Evolutionary conservation across 1,139 yeast species (phyloP).

Genomic region (Spathaspora jeffriesii): DNA sequence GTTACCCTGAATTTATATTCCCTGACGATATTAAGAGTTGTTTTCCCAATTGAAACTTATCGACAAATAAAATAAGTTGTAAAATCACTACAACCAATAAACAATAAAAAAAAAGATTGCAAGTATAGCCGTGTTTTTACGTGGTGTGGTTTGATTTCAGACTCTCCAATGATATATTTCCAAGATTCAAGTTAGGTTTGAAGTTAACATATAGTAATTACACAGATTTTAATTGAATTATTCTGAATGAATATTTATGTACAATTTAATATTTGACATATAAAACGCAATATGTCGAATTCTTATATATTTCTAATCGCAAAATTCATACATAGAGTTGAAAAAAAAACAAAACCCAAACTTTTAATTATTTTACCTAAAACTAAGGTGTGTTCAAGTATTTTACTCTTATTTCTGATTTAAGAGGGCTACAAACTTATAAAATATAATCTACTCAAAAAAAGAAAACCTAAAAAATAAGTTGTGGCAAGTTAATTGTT

Average conservation of each 20-base stretch:
- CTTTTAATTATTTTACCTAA: background rate
- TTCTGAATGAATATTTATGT: background rate
- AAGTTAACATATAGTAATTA: background rate
- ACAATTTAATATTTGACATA: slow-evolving; percentile 1
- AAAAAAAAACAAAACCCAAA: background rate
- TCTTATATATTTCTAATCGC: slow-evolving; percentile 2
- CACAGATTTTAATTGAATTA: background rate
- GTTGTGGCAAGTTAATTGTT: slow-evolving; percentile 1
- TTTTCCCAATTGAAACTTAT: background rate
- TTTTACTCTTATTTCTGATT: background rate
- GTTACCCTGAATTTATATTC: slow-evolving; percentile 1
- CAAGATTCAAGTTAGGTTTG: background rate
- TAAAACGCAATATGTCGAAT: background rate
- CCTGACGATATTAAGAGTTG: background rate
- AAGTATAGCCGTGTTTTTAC: slow-evolving; percentile 1
- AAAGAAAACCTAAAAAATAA: background rate
- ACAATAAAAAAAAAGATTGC: slow-evolving; percentile 2
- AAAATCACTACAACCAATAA: background rate
- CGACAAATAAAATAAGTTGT: slow-evolving; percentile 1
- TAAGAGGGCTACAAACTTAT: background rate
- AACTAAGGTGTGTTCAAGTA: background rate
- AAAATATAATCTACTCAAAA: background rate
- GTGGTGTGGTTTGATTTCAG: background rate
- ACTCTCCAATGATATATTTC: background rate
- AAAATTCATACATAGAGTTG: slow-evolving; percentile 1